Evolutionary conservation across 345 rosid genomes (phyloP), one percentile per base, ranked within the genome.

Genomic region (Laguncularia racemosa): DNA sequence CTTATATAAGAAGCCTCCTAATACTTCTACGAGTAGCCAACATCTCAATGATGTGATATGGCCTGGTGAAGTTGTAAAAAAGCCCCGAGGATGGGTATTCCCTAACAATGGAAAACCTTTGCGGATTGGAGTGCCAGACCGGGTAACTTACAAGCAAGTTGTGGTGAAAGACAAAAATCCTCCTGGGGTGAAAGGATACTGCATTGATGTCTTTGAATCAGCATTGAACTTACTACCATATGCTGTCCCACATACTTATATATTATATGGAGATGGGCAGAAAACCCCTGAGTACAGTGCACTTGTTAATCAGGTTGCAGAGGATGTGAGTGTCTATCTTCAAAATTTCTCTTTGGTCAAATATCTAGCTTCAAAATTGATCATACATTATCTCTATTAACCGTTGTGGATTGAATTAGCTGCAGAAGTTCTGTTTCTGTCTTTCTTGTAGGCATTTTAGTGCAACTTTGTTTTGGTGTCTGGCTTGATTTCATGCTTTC

Each of bases 201-300:
- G 96, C 63, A 85, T 93, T 14, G 99, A 93, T 69, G 80, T 93
- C 51, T 93, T 93, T 65, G 99, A 93, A 74, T 86, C 91, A 43
- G 99, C 97, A 7, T 49, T 93, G 53, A 75, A 63, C 56, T 79
- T 93, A 83, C 85, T 93, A 57, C 85, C 91, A 9, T 89, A 93
- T 80, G 80, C 95, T 12, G 97, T 89, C 53, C 96, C 88, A 14
- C 88, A 13, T 64, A 78, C 55, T 10, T 92, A 81, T 65, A 56
- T 86, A 20, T 55, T 83, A 48, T 74, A 64, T 18, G 99, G 97
- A 50, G 74, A 81, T 48, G 97, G 96, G 50, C 58, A 72, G 61
- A 58, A 63, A 61, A 89, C 80, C 61, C 99, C 97, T 16, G 59
- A 13, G 12, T 92, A 84, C 78, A 79, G 65, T 50, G 73, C 73